Conservation (phyloP, 2,329 filamentous ascomycete species). For the Nemania bipapillata region DNA sequence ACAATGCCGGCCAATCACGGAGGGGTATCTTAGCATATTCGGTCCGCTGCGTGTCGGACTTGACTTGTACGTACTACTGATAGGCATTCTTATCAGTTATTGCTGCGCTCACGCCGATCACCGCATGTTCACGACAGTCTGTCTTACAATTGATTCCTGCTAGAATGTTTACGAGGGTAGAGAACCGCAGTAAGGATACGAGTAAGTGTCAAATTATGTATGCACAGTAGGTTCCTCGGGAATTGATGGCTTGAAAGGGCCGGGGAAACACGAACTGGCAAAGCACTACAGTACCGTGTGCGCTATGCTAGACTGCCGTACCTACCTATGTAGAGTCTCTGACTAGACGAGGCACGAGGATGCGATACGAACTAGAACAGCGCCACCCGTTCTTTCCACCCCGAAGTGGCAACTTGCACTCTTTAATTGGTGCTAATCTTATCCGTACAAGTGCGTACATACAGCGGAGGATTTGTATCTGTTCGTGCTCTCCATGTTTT, state of each 20-base stretch:
- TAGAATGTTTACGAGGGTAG: neutral
- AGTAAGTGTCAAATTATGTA: too few relatives aligned
- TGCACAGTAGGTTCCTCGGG: neutral
- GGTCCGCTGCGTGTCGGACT: slow-evolving; percentile 48
- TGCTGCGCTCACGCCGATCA: too few relatives aligned
- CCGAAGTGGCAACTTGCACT: slow-evolving; percentile 5
- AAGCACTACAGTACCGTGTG: too few relatives aligned
- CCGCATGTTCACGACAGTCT: slow-evolving; percentile 1
- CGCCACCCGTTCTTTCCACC: slow-evolving; percentile 20
- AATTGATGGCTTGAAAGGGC: neutral
- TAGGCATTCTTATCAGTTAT: neutral
- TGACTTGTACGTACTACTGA: neutral
- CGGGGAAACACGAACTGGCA: slow-evolving; percentile 19
- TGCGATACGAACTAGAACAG: slow-evolving; percentile 26
- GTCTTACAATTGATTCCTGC: too few relatives aligned
- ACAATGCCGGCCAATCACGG: slow-evolving; percentile 40
- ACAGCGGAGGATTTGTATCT: neutral
- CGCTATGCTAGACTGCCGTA: too few relatives aligned
- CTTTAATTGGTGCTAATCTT: neutral
- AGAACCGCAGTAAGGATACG: neutral
- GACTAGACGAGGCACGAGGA: slow-evolving; percentile 8
- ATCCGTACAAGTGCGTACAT: neutral
- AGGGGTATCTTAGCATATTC: slow-evolving; percentile 39
- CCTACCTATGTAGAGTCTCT: too few relatives aligned
- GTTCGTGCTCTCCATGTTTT: neutral